Base-by-base conservation (phyloP, 495 filamentous ascomycete genomes). In the Neurospora sp. region DNA sequence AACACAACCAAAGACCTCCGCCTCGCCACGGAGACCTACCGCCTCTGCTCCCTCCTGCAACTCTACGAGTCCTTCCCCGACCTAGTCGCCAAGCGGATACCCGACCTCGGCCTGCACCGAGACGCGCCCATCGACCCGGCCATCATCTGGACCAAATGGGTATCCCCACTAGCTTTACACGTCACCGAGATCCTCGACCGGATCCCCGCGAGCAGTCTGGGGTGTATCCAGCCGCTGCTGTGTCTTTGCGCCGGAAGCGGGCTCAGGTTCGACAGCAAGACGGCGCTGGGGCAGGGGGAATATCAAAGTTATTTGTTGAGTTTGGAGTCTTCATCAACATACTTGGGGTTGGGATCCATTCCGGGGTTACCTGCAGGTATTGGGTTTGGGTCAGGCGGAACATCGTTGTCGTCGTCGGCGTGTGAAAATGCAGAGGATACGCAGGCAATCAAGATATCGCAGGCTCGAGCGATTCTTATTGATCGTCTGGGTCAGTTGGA, bases 181-280 rank as follows among this genome's bases (percentile, higher is more conserved):
- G 68, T 81, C 53, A 71, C 73, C 2, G 71, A 74, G 12, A 70
- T 81, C 5, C 74, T 81, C 9, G 69, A 75, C 47, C 70, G 70
- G 27, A 59, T 81, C 0, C 77, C 80, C 0, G 22, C 73, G 1
- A 70, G 59, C 35, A 76, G 73, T 42, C 47, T 81, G 72, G 70
- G 77, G 4, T 80, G 80, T 68, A 81, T 81, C 40, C 80, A 81
- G 38, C 80, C 80, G 1, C 72, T 81, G 20, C 39, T 81, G 3
- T 81, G 78, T 72, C 77, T 81, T 16, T 81, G 78, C 40, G 78
- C 80, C 10, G 80, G 80, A 0, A 80, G 75, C 39, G 80, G 78
- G 0, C 70, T 81, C n/a, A 65, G 80, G 39, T 79, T 75, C 40
- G 79, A 78, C 39, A 73, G 45, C 69, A 78, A 79, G 45, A 71